Evolutionary conservation across 2,329 filamentous ascomycete species (phyloP), one percentile per base, ranked within the genome.

Genomic region (Colletotrichum sojae): DNA sequence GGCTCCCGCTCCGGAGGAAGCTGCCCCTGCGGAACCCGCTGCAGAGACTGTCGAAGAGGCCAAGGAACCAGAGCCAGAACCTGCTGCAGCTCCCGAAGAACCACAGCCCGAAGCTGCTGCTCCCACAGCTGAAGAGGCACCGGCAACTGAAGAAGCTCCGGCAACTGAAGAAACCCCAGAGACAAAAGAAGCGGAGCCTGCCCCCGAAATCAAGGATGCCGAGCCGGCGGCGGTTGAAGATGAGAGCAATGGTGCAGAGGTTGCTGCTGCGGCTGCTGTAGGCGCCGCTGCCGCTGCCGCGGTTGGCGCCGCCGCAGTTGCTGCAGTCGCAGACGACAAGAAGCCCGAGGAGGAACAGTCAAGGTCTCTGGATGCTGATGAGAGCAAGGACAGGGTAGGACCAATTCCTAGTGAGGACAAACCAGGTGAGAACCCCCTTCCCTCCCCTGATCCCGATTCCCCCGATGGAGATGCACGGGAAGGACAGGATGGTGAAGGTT

Each of bases 361-460:
- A 5, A 67, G 62, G 25, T 55, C 53, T 22, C 40, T 64, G 9
- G 72, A 73, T 25, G 64, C 43, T 25, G 71, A 73, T n/a, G 70
- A 73, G 49, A 67, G 60, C 62, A 69, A 72, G 51, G 71, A 73
- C 20, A 66, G 60, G 15, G 57, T 73, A n/a, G 70, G 67, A 22
- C 63, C 72, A 12, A 73, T 71, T 59, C 52, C 52, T 9, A 61
- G 49, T 36, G 67, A 62, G 40, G 67, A 70, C 39, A 73, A 69
- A 71, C 72, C 69, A 78, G 76, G 76, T 78, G 76, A 78, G 76
- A 73, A 71, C 69, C 56, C 73, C 72, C 73, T 72, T 71, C 71
- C 71, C 72, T 77, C 75, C 69, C 72, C 74, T 75, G 73, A 74
- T 72, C 58, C 56, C 49, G 69, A 71, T 58, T 73, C 73, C 73